A percentile compares a stretch with the other conserved stretches of the same genome.
These are phyloP conservation scores for Hemerocallis citrina DNA, from an alignment of 106 monocot species.

Conservation along the genomic window DNA sequence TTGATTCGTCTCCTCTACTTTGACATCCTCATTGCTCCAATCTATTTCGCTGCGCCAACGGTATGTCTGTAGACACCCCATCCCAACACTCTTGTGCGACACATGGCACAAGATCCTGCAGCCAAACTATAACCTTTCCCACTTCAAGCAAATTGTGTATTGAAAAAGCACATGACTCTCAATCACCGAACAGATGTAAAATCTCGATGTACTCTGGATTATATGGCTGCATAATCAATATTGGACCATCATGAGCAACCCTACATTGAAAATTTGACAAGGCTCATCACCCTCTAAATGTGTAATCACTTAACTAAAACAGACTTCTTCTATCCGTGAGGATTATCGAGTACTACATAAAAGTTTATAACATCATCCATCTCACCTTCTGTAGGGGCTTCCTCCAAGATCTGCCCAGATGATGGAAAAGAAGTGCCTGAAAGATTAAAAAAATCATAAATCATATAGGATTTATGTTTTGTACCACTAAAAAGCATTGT, in stretches of 20 bases:
- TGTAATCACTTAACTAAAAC: not conserved
- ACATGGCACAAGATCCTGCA: slow-evolving; percentile 96
- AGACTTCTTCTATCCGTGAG: not conserved
- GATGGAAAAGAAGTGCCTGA: slow-evolving; percentile 81
- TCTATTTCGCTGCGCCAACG: no score
- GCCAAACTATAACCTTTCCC: slow-evolving; percentile 77
- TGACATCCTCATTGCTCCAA: no score
- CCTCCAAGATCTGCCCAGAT: slow-evolving; percentile 92
- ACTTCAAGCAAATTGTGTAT: slow-evolving; percentile 86
- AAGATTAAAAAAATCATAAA: not conserved
- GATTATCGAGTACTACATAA: not conserved
- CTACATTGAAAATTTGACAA: slow-evolving; percentile 23
- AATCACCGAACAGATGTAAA: slow-evolving; percentile 86
- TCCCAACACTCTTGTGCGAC: slow-evolving; percentile 93
- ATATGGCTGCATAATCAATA: slow-evolving; percentile 75
- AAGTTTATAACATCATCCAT: slow-evolving; percentile 2
- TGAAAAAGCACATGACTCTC: slow-evolving; percentile 49
- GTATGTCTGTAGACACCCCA: no score
- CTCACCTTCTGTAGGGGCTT: slow-evolving; percentile 68
- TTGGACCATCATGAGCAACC: slow-evolving; percentile 25
- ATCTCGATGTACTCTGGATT: slow-evolving; percentile 59
- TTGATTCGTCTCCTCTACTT: no score
- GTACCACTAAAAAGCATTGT: no score
- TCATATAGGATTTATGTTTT: not conserved
- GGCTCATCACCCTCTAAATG: not conserved